Evolutionary conservation across 805 yeast species (phyloP).

Genomic region (Yueomyces sp.): DNA sequence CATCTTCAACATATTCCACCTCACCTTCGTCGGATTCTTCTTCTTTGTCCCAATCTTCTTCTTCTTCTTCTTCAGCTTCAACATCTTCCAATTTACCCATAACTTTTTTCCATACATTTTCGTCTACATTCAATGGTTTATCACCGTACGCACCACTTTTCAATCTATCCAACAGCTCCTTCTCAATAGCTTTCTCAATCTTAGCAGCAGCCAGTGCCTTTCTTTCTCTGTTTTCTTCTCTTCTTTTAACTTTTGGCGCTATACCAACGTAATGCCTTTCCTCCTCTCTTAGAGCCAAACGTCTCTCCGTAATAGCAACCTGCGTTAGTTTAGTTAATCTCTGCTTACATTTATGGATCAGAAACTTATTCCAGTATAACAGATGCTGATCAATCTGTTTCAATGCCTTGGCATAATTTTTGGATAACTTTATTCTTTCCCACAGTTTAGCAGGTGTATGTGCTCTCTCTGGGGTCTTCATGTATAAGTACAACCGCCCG

Average conservation of each 20-base stretch:
- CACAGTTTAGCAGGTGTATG: conserved; percentile 89
- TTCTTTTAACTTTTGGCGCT: conserved; percentile 86
- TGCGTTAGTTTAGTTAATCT: conserved; percentile 89
- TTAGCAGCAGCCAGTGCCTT: conserved; percentile 95
- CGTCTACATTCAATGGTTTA: conserved; percentile 93
- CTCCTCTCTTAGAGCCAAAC: conserved; percentile 78
- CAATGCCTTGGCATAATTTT: conserved; percentile 79
- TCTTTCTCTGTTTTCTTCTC: conserved; percentile 90
- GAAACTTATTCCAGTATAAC: conserved; percentile 84
- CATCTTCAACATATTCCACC: conserved; percentile 82
- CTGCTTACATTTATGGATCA: conserved; percentile 90
- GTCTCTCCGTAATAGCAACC: conserved; percentile 88
- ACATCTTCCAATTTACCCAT: conserved; percentile 72
- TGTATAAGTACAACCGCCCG: conserved; percentile 72
- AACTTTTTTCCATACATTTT: conserved; percentile 88
- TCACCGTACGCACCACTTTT: conserved; percentile 98
- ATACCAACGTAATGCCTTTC: conserved; percentile 90
- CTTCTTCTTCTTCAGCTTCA: conserved; percentile 34
- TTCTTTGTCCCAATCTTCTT: conserved; percentile 37
- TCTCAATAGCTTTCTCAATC: conserved; percentile 92
- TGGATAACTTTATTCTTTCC: conserved; percentile 87
- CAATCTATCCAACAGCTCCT: conserved; percentile 84
- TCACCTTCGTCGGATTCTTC: conserved; percentile 53
- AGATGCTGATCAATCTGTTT: conserved; percentile 79
- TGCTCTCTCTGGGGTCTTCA: conserved; percentile 96